Percentiles rank a stretch among this genome's conserved stretches.
Evolutionary conservation across 495 filamentous ascomycete species (phyloP).

Genomic region (Aspergillus nanangensis): DNA sequence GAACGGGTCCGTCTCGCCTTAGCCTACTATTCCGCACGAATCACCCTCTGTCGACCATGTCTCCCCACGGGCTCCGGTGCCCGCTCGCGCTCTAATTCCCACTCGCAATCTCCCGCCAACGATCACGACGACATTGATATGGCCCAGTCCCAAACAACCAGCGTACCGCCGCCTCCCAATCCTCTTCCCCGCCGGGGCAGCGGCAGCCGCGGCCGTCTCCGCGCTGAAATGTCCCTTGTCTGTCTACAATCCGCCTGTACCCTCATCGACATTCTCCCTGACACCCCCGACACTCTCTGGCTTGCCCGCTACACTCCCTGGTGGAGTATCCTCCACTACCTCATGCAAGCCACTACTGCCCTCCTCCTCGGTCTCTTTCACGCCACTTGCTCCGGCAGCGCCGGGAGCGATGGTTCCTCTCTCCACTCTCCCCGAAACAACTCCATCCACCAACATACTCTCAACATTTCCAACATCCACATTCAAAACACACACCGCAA

Average conservation of each 20-base stretch:
- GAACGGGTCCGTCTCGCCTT: slow-evolving; percentile 44
- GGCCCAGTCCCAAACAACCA: too few species aligned
- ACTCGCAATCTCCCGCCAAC: not conserved
- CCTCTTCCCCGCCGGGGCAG: not conserved
- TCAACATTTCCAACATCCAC: too few species aligned
- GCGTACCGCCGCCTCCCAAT: not conserved
- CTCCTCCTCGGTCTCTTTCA: slow-evolving; percentile 46
- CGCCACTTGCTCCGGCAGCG: slow-evolving; percentile 15
- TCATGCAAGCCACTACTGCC: slow-evolving; percentile 58
- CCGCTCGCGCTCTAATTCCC: not conserved
- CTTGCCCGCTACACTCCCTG: slow-evolving; percentile 50
- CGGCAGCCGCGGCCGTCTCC: slow-evolving; percentile 35
- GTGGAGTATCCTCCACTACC: slow-evolving; percentile 58
- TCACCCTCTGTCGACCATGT: slow-evolving; percentile 57
- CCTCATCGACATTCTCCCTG: slow-evolving; percentile 48
- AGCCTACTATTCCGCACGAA: slow-evolving; percentile 50
- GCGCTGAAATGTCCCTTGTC: slow-evolving; percentile 42
- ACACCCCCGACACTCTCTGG: slow-evolving; percentile 27
- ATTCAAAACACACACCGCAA: too few species aligned
- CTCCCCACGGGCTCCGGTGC: slow-evolving; percentile 21
- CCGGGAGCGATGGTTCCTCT: not conserved
- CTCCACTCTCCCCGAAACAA: not conserved
- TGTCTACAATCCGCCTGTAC: slow-evolving; percentile 55
- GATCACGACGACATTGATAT: too few species aligned
- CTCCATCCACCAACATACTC: slow-evolving; percentile 1